A percentile compares a stretch with the other conserved stretches of the same genome.
Conservation (phyloP, 768 basidiomycete genomes). For the Tricholoma hemisulphureum region DNA sequence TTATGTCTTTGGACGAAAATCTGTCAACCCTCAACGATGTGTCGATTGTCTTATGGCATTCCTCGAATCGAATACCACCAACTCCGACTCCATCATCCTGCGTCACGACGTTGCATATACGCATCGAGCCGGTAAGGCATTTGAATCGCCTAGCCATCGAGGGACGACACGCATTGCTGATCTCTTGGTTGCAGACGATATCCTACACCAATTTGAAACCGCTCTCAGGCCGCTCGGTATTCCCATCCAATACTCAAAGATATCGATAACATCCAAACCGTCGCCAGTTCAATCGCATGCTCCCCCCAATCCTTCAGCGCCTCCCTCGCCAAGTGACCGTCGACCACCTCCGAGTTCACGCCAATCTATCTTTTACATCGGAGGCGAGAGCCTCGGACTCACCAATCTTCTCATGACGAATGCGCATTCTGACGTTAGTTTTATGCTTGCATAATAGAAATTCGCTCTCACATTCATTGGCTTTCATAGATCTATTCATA, state of each 20-base stretch:
- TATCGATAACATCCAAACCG: slow-evolving; percentile 26
- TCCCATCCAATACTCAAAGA: slow-evolving; percentile 36
- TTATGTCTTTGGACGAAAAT: slow-evolving; percentile 83
- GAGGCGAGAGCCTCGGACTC: slow-evolving; percentile 74
- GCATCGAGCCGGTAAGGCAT: slow-evolving; percentile 55
- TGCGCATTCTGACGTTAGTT: slow-evolving; percentile 55
- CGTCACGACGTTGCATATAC: slow-evolving; percentile 79
- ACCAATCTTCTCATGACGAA: slow-evolving; percentile 88
- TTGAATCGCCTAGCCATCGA: background rate
- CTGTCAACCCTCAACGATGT: slow-evolving; percentile 56
- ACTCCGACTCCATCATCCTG: slow-evolving; percentile 46
- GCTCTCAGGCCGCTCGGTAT: slow-evolving; percentile 23
- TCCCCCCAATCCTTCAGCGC: background rate
- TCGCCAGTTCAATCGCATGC: background rate
- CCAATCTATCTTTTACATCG: slow-evolving; percentile 53
- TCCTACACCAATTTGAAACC: slow-evolving; percentile 29
- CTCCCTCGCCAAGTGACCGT: background rate
- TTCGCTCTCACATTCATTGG: background rate
- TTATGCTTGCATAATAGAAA: background rate
- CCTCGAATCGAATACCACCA: slow-evolving; percentile 21
- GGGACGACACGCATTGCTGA: slow-evolving; percentile 6
- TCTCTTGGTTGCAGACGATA: slow-evolving; percentile 26
- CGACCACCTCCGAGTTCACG: slow-evolving; percentile 16
- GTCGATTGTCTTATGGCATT: slow-evolving; percentile 38
- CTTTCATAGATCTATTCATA: slow-evolving; percentile 68